Percentiles rank a stretch among this genome's conserved stretches.
Evolutionary conservation across 345 rosid genomes (phyloP).

Genomic region (Raphanus sativus): DNA sequence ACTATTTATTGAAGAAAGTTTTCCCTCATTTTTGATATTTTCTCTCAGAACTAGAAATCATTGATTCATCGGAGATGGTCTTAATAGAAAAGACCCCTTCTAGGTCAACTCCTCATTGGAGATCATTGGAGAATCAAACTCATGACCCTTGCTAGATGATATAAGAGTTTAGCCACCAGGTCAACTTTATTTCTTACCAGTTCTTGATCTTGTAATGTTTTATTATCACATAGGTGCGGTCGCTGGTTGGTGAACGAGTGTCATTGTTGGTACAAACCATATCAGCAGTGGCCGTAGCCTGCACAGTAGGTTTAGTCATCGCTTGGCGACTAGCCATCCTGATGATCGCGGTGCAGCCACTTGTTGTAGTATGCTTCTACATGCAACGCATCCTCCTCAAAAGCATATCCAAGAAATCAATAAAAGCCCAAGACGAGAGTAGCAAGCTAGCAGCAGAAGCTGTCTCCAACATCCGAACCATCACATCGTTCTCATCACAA

Average conservation of each 20-base stretch:
- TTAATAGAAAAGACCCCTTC: no score
- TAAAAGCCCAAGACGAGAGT: slow-evolving; percentile 54
- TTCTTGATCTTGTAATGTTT: background rate
- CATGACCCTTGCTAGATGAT: no score
- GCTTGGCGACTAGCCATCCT: slow-evolving; percentile 64
- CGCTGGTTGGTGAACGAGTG: slow-evolving; percentile 57
- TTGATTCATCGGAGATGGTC: no score
- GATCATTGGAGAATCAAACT: no score
- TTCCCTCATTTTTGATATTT: no score
- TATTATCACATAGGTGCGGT: slow-evolving; percentile 45
- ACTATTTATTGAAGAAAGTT: no score
- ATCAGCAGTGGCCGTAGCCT: slow-evolving; percentile 51
- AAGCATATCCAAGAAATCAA: slow-evolving; percentile 43
- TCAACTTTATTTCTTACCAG: background rate
- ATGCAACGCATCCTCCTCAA: slow-evolving; percentile 42
- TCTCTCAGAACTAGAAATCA: no score
- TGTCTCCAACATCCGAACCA: slow-evolving; percentile 56
- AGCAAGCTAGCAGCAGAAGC: slow-evolving; percentile 64
- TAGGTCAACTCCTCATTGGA: no score
- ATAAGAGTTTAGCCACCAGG: no score
- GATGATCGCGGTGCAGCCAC: slow-evolving; percentile 58
- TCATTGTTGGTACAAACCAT: slow-evolving; percentile 54
- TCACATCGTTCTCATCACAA: slow-evolving; percentile 70
- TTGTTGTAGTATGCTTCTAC: slow-evolving; percentile 47
- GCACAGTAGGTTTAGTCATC: slow-evolving; percentile 55